These are phyloP conservation scores for Candida endomychidarum DNA, from an alignment of 805 yeast genomes.

Conservation along the genomic window DNA sequence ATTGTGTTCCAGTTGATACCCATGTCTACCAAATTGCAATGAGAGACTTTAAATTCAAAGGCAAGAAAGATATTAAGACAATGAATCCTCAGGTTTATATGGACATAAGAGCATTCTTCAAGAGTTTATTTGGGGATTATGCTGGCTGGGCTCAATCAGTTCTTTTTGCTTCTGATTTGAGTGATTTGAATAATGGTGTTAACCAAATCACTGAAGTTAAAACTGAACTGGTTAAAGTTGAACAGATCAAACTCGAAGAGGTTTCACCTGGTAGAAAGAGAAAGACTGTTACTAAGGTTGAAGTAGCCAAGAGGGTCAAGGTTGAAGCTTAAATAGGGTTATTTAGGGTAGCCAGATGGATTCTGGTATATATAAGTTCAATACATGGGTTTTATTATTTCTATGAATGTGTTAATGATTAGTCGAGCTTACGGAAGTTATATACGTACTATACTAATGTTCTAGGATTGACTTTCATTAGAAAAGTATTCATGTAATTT, in stretches of 20 bases:
- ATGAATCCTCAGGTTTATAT: slow-evolving; percentile 54
- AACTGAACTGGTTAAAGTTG: not conserved
- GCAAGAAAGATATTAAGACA: slow-evolving; percentile 39
- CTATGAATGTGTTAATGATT: too few relatives aligned
- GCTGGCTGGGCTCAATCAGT: slow-evolving; percentile 99
- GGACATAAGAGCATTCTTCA: slow-evolving; percentile 58
- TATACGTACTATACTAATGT: too few relatives aligned
- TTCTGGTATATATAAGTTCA: not conserved
- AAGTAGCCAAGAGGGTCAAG: slow-evolving; percentile 2
- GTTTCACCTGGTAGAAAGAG: not conserved
- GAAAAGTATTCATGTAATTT: too few relatives aligned
- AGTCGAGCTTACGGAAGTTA: too few relatives aligned
- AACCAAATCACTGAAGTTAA: slow-evolving; percentile 14
- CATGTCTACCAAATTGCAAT: slow-evolving; percentile 90
- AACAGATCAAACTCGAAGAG: too few relatives aligned
- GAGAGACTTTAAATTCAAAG: slow-evolving; percentile 68
- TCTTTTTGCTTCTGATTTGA: slow-evolving; percentile 79
- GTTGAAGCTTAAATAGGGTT: slow-evolving; percentile 1
- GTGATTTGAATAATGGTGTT: slow-evolving; percentile 68
- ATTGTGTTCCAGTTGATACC: slow-evolving; percentile 92
- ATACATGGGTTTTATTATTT: not conserved
- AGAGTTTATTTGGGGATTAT: slow-evolving; percentile 76
- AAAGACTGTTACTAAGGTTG: not conserved
- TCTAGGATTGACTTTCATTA: too few relatives aligned
- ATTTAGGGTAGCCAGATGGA: not conserved